phyloP scores from a whole-genome alignment of 192 early-diverging fungal genomes.

The Phlyctochytrium planicorne region DNA sequence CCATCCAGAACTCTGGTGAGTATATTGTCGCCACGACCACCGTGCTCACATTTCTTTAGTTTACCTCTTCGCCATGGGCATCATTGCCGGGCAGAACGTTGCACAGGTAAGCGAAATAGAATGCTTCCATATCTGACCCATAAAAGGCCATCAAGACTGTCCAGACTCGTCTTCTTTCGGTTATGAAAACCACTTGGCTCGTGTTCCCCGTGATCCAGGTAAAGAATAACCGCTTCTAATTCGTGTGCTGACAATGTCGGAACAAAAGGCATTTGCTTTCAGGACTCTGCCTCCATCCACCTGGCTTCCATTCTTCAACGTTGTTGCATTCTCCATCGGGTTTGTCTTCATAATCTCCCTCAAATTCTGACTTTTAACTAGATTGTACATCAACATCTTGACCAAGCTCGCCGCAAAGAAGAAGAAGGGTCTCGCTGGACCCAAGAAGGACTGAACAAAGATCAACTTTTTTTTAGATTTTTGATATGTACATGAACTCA shows the following conservation, averaged over 20 bases:
- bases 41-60: constrained; percentile 39
- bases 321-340: constrained; percentile 60
- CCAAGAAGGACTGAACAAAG: background rate
- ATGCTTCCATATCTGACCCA: too few relatives aligned
- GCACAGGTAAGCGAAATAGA: too few relatives aligned
- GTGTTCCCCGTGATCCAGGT: constrained; percentile 78
- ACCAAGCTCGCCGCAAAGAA: constrained; percentile 53
- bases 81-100: constrained; percentile 73
- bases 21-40: background rate
- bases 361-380: constrained; percentile 33
- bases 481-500: background rate
- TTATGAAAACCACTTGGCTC: constrained; percentile 77
- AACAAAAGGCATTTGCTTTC: constrained; percentile 5
- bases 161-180: constrained; percentile 57
- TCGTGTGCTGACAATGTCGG: background rate
- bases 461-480: background rate
- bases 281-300: constrained; percentile 68
- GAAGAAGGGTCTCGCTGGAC: background rate
- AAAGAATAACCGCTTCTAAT: constrained; percentile 73
- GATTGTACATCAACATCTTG: constrained; percentile 59
- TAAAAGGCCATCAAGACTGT: constrained; percentile 56
- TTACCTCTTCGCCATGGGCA: constrained; percentile 79
- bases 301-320: constrained; percentile 92
- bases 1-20: constrained; percentile 81
- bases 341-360: background rate